A percentile compares a stretch with the other conserved stretches of the same genome.
These are phyloP conservation scores for Dendrobium chrysotoxum DNA, from an alignment of 106 monocot species.

Conservation along the genomic window DNA sequence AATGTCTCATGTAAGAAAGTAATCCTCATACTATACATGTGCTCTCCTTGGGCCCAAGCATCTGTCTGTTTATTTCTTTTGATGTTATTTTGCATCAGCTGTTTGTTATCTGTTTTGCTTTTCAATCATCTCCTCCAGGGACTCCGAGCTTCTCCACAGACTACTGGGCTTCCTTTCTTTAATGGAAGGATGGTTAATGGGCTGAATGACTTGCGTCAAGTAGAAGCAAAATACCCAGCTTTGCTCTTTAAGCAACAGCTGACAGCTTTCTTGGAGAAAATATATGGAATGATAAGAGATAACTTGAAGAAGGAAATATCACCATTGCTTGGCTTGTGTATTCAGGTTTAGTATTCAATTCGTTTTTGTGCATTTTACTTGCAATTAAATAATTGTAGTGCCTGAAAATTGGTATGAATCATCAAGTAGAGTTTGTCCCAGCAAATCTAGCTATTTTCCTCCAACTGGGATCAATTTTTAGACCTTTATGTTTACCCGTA, in stretches of 20 bases:
- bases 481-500: neutral
- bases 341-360: conserved; percentile 47
- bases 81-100: conserved; percentile 4
- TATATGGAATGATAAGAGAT: conserved; percentile 81
- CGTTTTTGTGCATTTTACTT: neutral
- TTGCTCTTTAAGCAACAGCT: conserved; percentile 86
- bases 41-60: neutral
- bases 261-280: conserved; percentile 76
- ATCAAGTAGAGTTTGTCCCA: neutral
- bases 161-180: conserved; percentile 42
- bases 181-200: conserved; percentile 46
- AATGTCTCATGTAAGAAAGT: conserved; percentile 57
- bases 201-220: conserved; percentile 53
- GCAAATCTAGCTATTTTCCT: neutral
- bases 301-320: conserved; percentile 90
- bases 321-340: conserved; percentile 68
- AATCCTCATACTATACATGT: neutral
- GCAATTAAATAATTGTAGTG: neutral
- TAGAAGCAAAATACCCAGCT: conserved; percentile 85
- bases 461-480: neutral
- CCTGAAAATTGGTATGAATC: neutral
- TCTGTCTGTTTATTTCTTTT: neutral
- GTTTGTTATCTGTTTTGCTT: neutral
- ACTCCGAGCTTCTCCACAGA: conserved; percentile 47
- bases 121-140: conserved; percentile 28